Conservation (phyloP, 176 grass and related monocot species). For the Triticum timopheevii region DNA sequence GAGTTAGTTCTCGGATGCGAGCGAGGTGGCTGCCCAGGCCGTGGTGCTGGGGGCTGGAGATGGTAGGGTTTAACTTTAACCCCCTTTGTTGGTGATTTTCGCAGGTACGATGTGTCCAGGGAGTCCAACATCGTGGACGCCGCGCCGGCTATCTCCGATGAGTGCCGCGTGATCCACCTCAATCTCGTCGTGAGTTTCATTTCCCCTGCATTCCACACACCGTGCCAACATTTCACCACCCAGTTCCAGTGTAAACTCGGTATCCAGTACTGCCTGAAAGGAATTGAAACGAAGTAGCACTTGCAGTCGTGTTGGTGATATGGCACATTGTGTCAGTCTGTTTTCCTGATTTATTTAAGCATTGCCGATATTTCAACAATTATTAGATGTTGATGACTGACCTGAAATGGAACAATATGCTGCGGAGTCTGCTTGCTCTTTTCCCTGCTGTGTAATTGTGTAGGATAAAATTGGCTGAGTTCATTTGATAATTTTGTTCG, state of each 20-base stretch:
- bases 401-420: neutral
- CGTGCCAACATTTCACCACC: neutral
- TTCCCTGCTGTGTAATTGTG: neutral
- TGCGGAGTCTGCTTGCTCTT: neutral
- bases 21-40: neutral
- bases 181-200: slow-evolving; percentile 67
- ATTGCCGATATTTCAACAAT: neutral
- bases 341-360: neutral
- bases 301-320: neutral
- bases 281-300: neutral
- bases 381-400: neutral
- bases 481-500: neutral
- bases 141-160: slow-evolving; percentile 47
- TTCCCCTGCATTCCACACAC: neutral
- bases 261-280: neutral
- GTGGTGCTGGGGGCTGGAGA: neutral
- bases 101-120: slow-evolving; percentile 71
- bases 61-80: slow-evolving; percentile 12
- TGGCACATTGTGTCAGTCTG: neutral
- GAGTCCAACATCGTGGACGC: slow-evolving; percentile 22
- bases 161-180: slow-evolving; percentile 75
- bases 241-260: neutral
- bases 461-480: neutral
- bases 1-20: neutral
- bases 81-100: neutral